Conservation (phyloP, 352 stramenopile genomes). For the Phytophthora pluvialis region DNA sequence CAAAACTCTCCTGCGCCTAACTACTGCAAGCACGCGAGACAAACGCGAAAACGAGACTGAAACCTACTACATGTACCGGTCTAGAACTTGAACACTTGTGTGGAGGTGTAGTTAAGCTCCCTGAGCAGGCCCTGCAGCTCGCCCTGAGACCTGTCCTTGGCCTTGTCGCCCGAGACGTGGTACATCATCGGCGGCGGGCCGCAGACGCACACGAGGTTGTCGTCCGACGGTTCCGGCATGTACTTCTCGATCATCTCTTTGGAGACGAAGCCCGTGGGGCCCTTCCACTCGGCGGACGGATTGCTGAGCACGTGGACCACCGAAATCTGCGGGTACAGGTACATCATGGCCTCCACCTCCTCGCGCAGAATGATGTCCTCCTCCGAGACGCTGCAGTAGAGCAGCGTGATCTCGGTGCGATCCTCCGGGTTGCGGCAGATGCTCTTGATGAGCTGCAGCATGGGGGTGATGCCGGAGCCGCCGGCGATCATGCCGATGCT, state of each 20-base stretch:
- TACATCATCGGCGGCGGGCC: slow-evolving; percentile 92
- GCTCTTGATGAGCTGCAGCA: slow-evolving; percentile 88
- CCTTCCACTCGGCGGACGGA: slow-evolving; percentile 67
- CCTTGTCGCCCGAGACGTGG: slow-evolving; percentile 88
- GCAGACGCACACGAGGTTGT: slow-evolving; percentile 89
- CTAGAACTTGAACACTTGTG: slow-evolving; percentile 90
- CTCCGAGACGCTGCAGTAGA: slow-evolving; percentile 88
- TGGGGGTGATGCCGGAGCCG: slow-evolving; percentile 91
- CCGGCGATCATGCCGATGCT: slow-evolving; percentile 91
- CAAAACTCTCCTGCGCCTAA: slow-evolving; percentile 23
- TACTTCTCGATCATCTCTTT: slow-evolving; percentile 87
- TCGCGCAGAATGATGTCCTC: slow-evolving; percentile 91
- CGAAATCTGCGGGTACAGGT: slow-evolving; percentile 83
- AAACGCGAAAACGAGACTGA: slow-evolving; percentile 15
- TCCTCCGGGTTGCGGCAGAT: slow-evolving; percentile 87
- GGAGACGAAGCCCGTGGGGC: slow-evolving; percentile 73
- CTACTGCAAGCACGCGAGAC: slow-evolving; percentile 11
- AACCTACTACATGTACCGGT: not conserved
- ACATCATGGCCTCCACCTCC: slow-evolving; percentile 84
- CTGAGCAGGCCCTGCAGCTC: slow-evolving; percentile 88
- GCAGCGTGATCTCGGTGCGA: slow-evolving; percentile 82
- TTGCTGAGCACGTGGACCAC: slow-evolving; percentile 81
- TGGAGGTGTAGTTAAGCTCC: slow-evolving; percentile 78
- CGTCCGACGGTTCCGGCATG: slow-evolving; percentile 79
- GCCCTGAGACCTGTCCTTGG: slow-evolving; percentile 86